These are phyloP conservation scores for Venturiaceae sp. DNA, from an alignment of 2,329 filamentous ascomycete species.

Conservation along the genomic window DNA sequence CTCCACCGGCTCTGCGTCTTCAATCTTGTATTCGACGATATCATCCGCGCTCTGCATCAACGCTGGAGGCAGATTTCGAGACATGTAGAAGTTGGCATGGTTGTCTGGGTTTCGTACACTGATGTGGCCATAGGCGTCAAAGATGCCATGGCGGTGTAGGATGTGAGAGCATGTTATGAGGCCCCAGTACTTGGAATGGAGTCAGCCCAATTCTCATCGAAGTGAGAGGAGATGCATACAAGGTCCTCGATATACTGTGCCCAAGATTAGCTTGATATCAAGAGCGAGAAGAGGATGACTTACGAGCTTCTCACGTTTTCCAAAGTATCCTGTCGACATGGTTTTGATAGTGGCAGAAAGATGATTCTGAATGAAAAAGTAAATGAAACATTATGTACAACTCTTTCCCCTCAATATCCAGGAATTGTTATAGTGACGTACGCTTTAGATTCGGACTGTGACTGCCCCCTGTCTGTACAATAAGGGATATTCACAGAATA, in stretches of 20 bases:
- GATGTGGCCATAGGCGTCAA: constrained; percentile 25
- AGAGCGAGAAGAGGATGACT: constrained; percentile 13
- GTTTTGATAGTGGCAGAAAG: background rate
- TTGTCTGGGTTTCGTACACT: constrained; percentile 25
- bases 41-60: constrained; percentile 30
- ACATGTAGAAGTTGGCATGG: constrained; percentile 32
- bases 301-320: constrained; percentile 24
- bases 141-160: constrained; percentile 19
- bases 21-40: constrained; percentile 33
- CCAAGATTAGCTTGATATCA: constrained; percentile 14
- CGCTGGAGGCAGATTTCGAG: constrained; percentile 32
- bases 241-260: background rate
- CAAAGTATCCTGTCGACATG: constrained; percentile 20
- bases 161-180: constrained; percentile 27
- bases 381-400: background rate
- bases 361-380: background rate
- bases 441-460: too few species aligned
- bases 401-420: background rate
- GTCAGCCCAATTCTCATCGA: background rate
- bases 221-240: background rate
- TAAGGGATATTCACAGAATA: too few species aligned
- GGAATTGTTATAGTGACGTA: background rate
- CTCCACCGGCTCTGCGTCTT: constrained; percentile 27
- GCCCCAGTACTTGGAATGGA: background rate
- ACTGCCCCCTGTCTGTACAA: too few species aligned